Evolutionary conservation across 768 basidiomycete genomes (phyloP).

Genomic region (Termitomyces sp.): DNA sequence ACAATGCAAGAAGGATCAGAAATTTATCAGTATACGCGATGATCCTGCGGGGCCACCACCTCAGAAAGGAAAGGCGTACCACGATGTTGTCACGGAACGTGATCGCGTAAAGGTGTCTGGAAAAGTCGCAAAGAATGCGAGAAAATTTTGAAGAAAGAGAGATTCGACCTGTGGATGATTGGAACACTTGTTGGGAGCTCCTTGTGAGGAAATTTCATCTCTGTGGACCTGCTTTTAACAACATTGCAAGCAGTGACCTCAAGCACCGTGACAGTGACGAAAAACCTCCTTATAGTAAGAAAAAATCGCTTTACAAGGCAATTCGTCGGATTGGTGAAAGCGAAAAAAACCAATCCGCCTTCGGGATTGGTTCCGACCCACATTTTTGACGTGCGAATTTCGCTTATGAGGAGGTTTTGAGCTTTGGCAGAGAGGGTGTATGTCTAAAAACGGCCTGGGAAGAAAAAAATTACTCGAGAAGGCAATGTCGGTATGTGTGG

Average conservation of each 20-base stretch:
- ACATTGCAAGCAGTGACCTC: constrained; percentile 11
- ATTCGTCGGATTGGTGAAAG: constrained; percentile 18
- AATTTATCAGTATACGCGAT: constrained; percentile 10
- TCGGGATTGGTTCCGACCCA: constrained; percentile 28
- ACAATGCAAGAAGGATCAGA: constrained; percentile 9
- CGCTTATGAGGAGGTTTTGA: neutral
- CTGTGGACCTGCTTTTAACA: constrained; percentile 15
- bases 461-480: constrained; percentile 9
- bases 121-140: neutral
- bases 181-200: constrained; percentile 7
- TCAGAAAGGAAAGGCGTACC: constrained; percentile 17
- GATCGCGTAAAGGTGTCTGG: constrained; percentile 9
- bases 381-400: constrained; percentile 21
- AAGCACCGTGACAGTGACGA: constrained; percentile 14
- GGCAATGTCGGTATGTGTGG: constrained; percentile 12
- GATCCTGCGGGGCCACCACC: neutral
- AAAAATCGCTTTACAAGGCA: constrained; percentile 14
- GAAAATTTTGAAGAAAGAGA: constrained; percentile 1
- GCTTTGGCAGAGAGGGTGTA: constrained; percentile 8
- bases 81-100: constrained; percentile 14
- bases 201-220: constrained; percentile 10
- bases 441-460: constrained; percentile 5
- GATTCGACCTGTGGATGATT: neutral
- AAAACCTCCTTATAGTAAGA: neutral
- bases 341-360: constrained; percentile 15